Evolutionary conservation across 1,284 basidiomycete genomes (phyloP).

Genomic region (Tausonia pullulans): DNA sequence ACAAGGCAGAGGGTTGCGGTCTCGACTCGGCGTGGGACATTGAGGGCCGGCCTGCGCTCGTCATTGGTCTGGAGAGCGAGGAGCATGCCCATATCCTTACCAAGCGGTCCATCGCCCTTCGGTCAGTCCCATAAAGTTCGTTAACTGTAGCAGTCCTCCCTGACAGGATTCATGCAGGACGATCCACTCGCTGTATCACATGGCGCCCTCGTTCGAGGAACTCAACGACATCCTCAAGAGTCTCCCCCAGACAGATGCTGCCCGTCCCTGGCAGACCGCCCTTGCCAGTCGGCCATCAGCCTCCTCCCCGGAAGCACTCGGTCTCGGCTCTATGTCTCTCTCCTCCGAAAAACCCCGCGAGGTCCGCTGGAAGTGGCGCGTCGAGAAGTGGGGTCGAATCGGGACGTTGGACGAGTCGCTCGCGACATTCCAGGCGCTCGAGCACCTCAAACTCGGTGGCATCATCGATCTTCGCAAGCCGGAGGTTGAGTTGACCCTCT

Average conservation of each 20-base stretch:
- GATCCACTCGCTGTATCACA: conserved; percentile 62
- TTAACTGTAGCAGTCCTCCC: background rate
- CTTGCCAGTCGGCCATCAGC: background rate
- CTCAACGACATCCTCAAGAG: conserved; percentile 12
- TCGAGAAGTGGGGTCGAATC: background rate
- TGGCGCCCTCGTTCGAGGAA: conserved; percentile 34
- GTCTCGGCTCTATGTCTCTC: too few species aligned
- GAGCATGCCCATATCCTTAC: conserved; percentile 64
- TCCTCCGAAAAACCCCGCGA: conserved; percentile 25
- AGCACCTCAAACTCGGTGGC: conserved; percentile 73
- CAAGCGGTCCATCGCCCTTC: conserved; percentile 68
- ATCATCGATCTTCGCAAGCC: conserved; percentile 74
- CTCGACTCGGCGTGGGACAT: conserved; percentile 37
- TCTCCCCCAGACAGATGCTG: background rate
- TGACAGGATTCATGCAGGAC: conserved; percentile 41
- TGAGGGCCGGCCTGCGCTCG: conserved; percentile 58
- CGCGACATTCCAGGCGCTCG: conserved; percentile 62
- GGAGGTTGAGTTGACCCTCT: conserved; percentile 63
- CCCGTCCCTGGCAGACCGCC: background rate
- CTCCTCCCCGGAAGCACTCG: background rate
- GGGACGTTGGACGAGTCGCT: background rate
- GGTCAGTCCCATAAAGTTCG: conserved; percentile 40
- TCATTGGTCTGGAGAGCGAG: conserved; percentile 57
- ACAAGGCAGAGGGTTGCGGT: conserved; percentile 4
- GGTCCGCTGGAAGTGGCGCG: conserved; percentile 7